Conservation (phyloP, 2,329 filamentous ascomycete genomes). For the Cyclaneusma minus region DNA sequence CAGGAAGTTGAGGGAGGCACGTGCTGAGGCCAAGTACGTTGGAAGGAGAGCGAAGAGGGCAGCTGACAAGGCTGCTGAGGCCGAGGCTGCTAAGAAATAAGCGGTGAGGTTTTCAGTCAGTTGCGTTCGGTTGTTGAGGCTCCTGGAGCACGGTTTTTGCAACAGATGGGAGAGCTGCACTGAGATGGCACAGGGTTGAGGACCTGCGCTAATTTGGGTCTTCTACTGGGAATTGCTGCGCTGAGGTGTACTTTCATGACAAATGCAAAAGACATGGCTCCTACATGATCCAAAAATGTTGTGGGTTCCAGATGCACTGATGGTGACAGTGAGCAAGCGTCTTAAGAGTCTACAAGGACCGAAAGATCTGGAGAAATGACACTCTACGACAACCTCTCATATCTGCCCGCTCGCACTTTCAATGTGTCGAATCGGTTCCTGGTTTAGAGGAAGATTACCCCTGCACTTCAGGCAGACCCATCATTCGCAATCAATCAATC, state of each 20-base stretch:
- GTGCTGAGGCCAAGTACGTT: constrained; percentile 66
- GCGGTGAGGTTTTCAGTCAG: no score
- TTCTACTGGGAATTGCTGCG: constrained; percentile 15
- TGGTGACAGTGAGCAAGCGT: no score
- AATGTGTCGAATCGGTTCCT: no score
- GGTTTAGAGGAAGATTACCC: constrained; percentile 43
- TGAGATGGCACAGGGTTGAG: constrained; percentile 11
- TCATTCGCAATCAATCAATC: constrained; percentile 37
- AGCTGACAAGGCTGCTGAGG: constrained; percentile 74
- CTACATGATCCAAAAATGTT: no score
- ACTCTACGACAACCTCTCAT: no score
- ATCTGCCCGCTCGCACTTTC: no score
- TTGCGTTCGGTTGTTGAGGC: constrained; percentile 1
- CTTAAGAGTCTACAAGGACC: no score
- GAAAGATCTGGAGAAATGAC: no score
- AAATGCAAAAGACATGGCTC: constrained; percentile 19
- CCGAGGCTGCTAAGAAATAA: constrained; percentile 72
- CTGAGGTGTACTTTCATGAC: constrained; percentile 20
- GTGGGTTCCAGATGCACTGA: no score
- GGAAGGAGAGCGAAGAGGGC: constrained; percentile 88
- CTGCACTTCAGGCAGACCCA: constrained; percentile 32
- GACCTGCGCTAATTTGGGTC: constrained; percentile 15
- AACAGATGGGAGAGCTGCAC: no score
- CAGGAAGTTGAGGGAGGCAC: constrained; percentile 68
- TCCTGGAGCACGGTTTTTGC: constrained; percentile 3